Evolutionary conservation across 371 early-diverging fungal genomes (phyloP), one percentile per base, ranked within the genome.

Genomic region (Syncephalastrum monosporum): DNA sequence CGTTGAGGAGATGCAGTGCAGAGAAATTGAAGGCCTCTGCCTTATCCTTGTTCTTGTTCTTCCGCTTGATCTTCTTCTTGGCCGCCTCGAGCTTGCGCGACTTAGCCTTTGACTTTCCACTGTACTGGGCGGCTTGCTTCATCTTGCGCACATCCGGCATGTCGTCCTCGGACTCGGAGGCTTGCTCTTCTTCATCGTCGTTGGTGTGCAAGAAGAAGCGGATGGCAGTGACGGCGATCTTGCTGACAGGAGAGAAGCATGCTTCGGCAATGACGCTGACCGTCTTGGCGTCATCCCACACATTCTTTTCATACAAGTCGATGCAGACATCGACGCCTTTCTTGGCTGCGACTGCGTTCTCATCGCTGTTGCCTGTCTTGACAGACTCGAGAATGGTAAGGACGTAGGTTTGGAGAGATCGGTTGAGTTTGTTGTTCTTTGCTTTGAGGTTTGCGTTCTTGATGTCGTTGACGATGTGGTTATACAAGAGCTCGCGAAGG

Each of bases 251-350:
- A 29, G 94, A 94, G 57, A 96, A 93, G 71, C 95, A 94, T 10
- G 96, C 97, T 69, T 95, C 92, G 6, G 95, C 94, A 71, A 98
- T 91, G 25, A 97, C 92, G 75, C 97, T 97, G 64, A 95, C 96
- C 5, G 98, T 97, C 74, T 97, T 97, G 29, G 89, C 88, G 73
- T 97, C 98, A 59, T 96, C 92, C 96, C 98, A 98, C 4, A 98
- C 81, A 59, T 92, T 87, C 75, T 97, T 97, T 61, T 88, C 83
- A 75, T 98, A 98, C 24, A 97, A 77, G 55, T 97, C 96, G 47
- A 98, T 89, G 82, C 95, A 95, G 25, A 96, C 91, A 61, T 97
- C 95, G 42, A 97, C 78, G 67, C 93, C 91, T 72, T 93, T 92
- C 61, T 93, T 93, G 29, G 96, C 97, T 19, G 96, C 95, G 60